A percentile compares a stretch with the other conserved stretches of the same genome.
These are phyloP conservation scores for Hibiscus mutabilis DNA, from an alignment of 345 rosid genomes.

Conservation along the genomic window DNA sequence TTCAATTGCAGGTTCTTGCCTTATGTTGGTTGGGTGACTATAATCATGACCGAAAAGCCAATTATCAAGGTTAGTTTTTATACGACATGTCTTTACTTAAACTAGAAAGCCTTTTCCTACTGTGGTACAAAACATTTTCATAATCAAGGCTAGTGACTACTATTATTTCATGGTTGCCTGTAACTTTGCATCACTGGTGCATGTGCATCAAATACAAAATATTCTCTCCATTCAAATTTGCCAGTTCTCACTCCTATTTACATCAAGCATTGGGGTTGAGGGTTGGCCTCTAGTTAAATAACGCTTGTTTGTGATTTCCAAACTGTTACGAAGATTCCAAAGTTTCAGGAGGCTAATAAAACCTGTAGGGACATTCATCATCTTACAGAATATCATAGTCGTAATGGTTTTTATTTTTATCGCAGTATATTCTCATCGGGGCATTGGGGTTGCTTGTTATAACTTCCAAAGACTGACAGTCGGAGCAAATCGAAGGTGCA, in stretches of 20 bases:
- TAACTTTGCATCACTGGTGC: neutral
- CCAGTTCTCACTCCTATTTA: neutral
- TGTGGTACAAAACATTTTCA: neutral
- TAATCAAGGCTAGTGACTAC: neutral
- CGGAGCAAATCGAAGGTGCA: neutral
- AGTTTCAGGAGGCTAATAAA: neutral
- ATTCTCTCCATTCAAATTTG: neutral
- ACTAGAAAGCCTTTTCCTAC: neutral
- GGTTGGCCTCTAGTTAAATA: neutral
- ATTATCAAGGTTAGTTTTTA: conserved; percentile 53
- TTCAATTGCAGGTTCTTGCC: conserved; percentile 60
- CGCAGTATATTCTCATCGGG: conserved; percentile 81
- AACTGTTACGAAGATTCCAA: neutral
- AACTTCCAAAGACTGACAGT: conserved; percentile 69
- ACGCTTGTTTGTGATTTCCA: neutral
- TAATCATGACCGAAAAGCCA: conserved; percentile 93
- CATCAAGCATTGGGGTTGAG: neutral
- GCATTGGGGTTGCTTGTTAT: conserved; percentile 81
- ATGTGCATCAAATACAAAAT: neutral
- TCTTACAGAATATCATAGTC: neutral
- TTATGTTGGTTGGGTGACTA: conserved; percentile 92
- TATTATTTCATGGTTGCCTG: neutral
- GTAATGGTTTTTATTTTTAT: neutral
- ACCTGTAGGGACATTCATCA: neutral
- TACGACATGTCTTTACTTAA: neutral